These are phyloP conservation scores for Tephrocybe sp. DNA, from an alignment of 768 basidiomycete species.

Conservation along the genomic window DNA sequence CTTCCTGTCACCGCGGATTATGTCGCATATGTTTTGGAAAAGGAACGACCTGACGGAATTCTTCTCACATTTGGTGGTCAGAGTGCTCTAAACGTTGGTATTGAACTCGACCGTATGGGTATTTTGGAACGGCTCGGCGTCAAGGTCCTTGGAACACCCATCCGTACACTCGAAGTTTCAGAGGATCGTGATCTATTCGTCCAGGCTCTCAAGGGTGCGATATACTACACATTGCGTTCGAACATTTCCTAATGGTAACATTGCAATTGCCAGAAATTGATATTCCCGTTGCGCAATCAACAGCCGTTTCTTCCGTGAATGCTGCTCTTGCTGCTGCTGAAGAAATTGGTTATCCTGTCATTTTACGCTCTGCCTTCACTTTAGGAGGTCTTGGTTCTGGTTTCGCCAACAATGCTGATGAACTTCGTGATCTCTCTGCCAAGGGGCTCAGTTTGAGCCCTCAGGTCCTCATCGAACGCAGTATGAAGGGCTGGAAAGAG, in stretches of 20 bases:
- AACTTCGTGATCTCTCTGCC: constrained; percentile 91
- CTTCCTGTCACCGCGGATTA: constrained; percentile 95
- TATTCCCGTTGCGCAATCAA: constrained; percentile 93
- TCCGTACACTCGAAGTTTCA: constrained; percentile 91
- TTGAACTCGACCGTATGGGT: constrained; percentile 95
- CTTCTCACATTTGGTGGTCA: constrained; percentile 98
- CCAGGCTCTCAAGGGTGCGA: constrained; percentile 88
- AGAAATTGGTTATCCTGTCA: constrained; percentile 94
- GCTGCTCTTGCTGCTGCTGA: constrained; percentile 91
- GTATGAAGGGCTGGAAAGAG: constrained; percentile 99
- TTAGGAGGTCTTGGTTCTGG: constrained; percentile 98
- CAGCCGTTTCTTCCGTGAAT: constrained; percentile 93
- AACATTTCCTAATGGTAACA: constrained; percentile 4
- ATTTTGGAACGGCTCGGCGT: constrained; percentile 89
- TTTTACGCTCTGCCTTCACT: constrained; percentile 94
- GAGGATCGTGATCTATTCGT: constrained; percentile 97
- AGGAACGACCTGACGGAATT: constrained; percentile 96
- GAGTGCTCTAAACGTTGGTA: constrained; percentile 96
- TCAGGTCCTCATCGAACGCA: constrained; percentile 95
- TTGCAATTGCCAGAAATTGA: constrained; percentile 77
- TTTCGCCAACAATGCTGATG: constrained; percentile 92
- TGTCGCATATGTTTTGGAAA: constrained; percentile 97
- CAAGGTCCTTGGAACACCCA: constrained; percentile 92
- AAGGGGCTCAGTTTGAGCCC: constrained; percentile 88
- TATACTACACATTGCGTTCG: constrained; percentile 3